Base-by-base conservation (phyloP, 1,139 yeast genomes). In the Blastobotrys aristatus region DNA sequence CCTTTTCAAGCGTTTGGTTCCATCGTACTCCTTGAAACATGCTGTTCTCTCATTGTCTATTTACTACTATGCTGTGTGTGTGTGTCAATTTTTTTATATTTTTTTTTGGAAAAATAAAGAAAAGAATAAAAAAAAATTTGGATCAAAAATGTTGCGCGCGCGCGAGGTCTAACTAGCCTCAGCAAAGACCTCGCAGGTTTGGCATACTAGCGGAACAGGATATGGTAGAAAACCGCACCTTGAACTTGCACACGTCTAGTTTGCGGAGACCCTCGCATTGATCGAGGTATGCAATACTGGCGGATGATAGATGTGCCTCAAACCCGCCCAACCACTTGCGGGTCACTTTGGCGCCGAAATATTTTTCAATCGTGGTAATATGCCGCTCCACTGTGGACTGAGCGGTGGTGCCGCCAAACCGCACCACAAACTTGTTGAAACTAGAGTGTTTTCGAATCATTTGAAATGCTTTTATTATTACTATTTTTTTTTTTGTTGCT, bases 261-360 rank as follows among this genome's bases (percentile, higher is more conserved):
- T 4, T 6, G 30, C 37, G 16, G 17, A 34, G 10, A 2, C 39
- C 33, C 13, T 3, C 3, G 24, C 39, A 42, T 11, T 42, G 14
- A 17, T 34, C 34, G 4, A 29, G 27, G 27, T 34, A 34, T 22
- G 11, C 27, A 22, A 42, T 34, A n/a, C 45, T 33, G 3, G 4
- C 16, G 8, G 39, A 24, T 11, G 32, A 29, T 16, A 34, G 34
- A 13, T 14, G 6, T 4, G 43, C 43, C 21, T 40, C 43, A 22
- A 32, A 40, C 14, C 43, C 43, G 4, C 43, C 43, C 11, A 40
- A 37, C 43, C 43, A 40, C 21, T 31, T 32, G 14, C 43, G 36
- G 2, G n/a, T 22, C 6, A 40, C 30, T n/a, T 4, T 3, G 8
- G 35, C 36, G 2, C 36, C 43, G 13, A 2, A 14, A 5, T n/a